These are phyloP conservation scores for Phanerochaete carnosa DNA, from an alignment of 768 basidiomycete genomes.

Conservation along the genomic window DNA sequence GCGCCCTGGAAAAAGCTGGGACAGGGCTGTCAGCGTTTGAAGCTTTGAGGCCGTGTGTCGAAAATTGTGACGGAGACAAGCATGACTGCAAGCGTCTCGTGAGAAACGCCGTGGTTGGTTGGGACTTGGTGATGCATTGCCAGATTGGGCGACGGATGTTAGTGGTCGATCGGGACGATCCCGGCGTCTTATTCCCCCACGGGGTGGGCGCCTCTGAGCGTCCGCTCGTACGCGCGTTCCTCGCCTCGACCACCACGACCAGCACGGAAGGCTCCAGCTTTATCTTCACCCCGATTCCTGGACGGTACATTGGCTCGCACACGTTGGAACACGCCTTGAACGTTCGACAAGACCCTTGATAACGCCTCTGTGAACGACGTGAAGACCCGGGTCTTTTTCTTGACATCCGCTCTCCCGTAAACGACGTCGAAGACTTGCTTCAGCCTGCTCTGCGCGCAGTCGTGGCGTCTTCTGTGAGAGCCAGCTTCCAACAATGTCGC, in stretches of 20 bases:
- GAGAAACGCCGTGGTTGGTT: neutral
- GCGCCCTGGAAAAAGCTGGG: too few relatives aligned
- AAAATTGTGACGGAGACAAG: neutral
- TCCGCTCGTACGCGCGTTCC: neutral
- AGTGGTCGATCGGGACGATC: neutral
- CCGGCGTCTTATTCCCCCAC: neutral
- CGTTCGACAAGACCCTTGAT: neutral
- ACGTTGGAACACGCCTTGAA: too few relatives aligned
- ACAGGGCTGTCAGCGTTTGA: too few relatives aligned
- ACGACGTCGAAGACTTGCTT: neutral
- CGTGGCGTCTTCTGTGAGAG: neutral
- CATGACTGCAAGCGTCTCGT: neutral
- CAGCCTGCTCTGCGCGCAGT: neutral
- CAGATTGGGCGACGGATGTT: neutral
- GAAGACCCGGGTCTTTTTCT: neutral
- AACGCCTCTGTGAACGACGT: neutral
- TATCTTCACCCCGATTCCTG: too few relatives aligned
- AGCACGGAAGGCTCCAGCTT: neutral
- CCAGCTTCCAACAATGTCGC: neutral
- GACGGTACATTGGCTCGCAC: too few relatives aligned
- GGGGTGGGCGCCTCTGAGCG: neutral
- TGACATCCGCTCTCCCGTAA: neutral
- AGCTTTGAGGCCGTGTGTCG: too few relatives aligned
- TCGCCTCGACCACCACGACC: neutral
- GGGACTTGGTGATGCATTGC: neutral